Evolutionary conservation across 306 rosid genomes (phyloP).

Genomic region (Delonix regia): DNA sequence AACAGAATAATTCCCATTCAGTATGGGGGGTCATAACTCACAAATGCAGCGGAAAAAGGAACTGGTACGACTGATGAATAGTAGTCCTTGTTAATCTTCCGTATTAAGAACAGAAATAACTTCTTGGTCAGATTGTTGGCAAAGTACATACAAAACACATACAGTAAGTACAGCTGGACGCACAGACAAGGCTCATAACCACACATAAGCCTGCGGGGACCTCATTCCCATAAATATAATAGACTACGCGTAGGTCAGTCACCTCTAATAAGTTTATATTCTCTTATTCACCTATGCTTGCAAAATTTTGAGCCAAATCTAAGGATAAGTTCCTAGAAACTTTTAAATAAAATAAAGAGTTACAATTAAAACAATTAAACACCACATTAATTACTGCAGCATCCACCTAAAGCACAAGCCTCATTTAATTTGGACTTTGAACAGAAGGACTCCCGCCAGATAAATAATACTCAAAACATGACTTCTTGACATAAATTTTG

Average conservation of each 20-base stretch:
- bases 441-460: neutral
- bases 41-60: conserved; percentile 34
- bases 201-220: conserved; percentile 41
- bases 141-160: conserved; percentile 29
- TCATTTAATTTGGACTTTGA: neutral
- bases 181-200: conserved; percentile 31
- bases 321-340: conserved; percentile 16
- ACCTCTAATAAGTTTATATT: conserved; percentile 25
- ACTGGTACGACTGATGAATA: conserved; percentile 19
- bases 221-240: conserved; percentile 32
- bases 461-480: conserved; percentile 26
- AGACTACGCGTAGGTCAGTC: conserved; percentile 11
- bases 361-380: conserved; percentile 2
- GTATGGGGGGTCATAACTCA: neutral
- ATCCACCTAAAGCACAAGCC: neutral
- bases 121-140: conserved; percentile 32
- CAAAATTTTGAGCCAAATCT: conserved; percentile 35
- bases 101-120: conserved; percentile 25
- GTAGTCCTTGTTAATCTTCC: conserved; percentile 41
- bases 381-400: neutral
- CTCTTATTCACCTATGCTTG: conserved; percentile 39
- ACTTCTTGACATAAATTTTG: conserved; percentile 16
- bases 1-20: neutral
- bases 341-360: neutral
- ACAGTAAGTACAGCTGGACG: conserved; percentile 45